A percentile compares a stretch with the other conserved stretches of the same genome.
These are phyloP conservation scores for Marasmius fiardii DNA, from an alignment of 1,284 basidiomycete genomes.

Conservation along the genomic window DNA sequence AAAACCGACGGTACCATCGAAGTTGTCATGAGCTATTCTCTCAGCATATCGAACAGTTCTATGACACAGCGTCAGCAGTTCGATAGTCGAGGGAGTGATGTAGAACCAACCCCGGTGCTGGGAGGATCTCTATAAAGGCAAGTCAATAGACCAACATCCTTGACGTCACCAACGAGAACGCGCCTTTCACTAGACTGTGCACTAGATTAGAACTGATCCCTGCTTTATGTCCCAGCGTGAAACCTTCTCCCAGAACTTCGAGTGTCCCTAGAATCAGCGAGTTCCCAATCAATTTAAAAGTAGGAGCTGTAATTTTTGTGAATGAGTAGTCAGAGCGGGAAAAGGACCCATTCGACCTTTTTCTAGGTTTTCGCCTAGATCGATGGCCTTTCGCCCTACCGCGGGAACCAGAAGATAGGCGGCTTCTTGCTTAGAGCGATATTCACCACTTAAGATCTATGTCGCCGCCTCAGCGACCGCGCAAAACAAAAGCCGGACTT, in stretches of 20 bases:
- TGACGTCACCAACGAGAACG: slow-evolving; percentile 5
- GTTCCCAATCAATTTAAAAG: slow-evolving; percentile 80
- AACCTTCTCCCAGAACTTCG: slow-evolving; percentile 78
- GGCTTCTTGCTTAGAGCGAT: slow-evolving; percentile 79
- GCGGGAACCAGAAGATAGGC: slow-evolving; percentile 76
- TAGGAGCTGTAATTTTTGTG: slow-evolving; percentile 45
- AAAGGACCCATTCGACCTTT: slow-evolving; percentile 45
- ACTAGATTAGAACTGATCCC: slow-evolving; percentile 70
- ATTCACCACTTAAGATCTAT: slow-evolving; percentile 75
- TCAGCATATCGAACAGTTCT: slow-evolving; percentile 60
- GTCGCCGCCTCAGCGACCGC: background rate
- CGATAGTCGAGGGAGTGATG: slow-evolving; percentile 4
- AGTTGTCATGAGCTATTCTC: slow-evolving; percentile 69
- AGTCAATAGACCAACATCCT: slow-evolving; percentile 17
- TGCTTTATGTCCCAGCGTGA: slow-evolving; percentile 83
- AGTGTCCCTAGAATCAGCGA: slow-evolving; percentile 67
- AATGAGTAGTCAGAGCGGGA: background rate
- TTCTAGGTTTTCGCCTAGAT: slow-evolving; percentile 75
- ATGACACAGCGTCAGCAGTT: slow-evolving; percentile 6
- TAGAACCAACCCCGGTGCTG: slow-evolving; percentile 47
- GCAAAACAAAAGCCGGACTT: background rate
- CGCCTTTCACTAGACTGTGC: slow-evolving; percentile 55
- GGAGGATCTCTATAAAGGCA: slow-evolving; percentile 46
- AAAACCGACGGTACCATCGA: slow-evolving; percentile 80
- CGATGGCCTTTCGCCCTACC: slow-evolving; percentile 73